These are phyloP conservation scores for Pharus latifolius DNA, from an alignment of 176 grass and related monocot genomes.

Conservation along the genomic window DNA sequence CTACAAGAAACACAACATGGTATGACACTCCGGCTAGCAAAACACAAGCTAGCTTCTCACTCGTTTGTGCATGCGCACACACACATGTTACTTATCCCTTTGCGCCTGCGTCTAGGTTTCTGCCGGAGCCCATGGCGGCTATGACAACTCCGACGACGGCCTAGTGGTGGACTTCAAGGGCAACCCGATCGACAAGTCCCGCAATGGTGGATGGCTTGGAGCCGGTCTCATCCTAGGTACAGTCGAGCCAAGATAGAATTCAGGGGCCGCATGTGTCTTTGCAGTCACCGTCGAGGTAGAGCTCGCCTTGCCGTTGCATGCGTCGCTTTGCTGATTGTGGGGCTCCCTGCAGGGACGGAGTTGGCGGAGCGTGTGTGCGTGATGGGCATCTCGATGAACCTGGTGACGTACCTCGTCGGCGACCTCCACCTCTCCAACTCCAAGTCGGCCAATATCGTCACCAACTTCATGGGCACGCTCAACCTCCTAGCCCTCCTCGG, in stretches of 20 bases:
- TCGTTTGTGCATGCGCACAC: neutral
- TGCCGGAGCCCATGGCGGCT: neutral
- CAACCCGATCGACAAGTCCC: constrained; percentile 31
- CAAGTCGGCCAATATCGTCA: constrained; percentile 44
- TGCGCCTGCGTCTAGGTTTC: constrained; percentile 43
- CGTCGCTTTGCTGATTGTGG: neutral
- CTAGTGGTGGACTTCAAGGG: constrained; percentile 37
- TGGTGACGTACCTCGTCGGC: constrained; percentile 59
- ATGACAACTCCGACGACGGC: neutral
- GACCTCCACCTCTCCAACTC: constrained; percentile 48
- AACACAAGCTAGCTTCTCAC: too few relatives aligned
- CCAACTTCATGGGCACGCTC: constrained; percentile 67
- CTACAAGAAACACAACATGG: neutral
- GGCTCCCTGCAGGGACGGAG: constrained; percentile 18
- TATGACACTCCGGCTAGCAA: too few relatives aligned
- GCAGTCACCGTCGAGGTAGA: too few relatives aligned
- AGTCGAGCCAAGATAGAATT: too few relatives aligned
- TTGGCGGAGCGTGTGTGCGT: constrained; percentile 52
- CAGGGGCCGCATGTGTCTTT: too few relatives aligned
- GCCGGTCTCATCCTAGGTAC: constrained; percentile 43
- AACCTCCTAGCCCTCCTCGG: constrained; percentile 58
- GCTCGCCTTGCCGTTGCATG: too few relatives aligned
- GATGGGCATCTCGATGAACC: constrained; percentile 64
- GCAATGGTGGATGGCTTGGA: constrained; percentile 44
- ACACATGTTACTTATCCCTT: too few relatives aligned